Evolutionary conservation across 192 early-diverging fungal species (phyloP).

Genomic region (Chytriomyces confervae): DNA sequence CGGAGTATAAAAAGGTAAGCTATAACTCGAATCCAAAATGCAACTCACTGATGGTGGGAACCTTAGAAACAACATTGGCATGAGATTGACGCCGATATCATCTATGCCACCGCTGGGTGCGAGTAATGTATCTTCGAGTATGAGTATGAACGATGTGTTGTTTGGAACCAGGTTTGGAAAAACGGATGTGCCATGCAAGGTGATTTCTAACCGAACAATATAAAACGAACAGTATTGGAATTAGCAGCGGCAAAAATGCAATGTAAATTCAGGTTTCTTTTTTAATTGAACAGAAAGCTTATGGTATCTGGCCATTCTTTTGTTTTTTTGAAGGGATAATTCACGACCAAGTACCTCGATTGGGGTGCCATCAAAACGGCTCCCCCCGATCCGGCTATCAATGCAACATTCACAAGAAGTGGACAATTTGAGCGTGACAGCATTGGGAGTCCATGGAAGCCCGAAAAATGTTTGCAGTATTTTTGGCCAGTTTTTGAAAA

Average conservation of each 20-base stretch:
- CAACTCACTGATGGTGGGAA: conserved; percentile 19
- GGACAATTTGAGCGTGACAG: neutral
- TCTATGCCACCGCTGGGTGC: conserved; percentile 8
- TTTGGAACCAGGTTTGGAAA: conserved; percentile 45
- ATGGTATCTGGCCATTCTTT: neutral
- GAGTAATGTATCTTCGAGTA: neutral
- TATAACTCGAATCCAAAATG: neutral
- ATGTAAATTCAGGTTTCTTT: neutral
- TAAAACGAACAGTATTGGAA: conserved; percentile 8
- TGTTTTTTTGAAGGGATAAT: neutral
- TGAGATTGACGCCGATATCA: conserved; percentile 44
- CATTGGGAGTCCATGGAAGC: neutral
- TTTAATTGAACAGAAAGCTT: neutral
- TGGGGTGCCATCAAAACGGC: conserved; percentile 1
- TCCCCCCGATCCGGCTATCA: conserved; percentile 12
- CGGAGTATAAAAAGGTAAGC: neutral
- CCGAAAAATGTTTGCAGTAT: conserved; percentile 10
- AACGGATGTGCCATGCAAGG: neutral
- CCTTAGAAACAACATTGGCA: conserved; percentile 32
- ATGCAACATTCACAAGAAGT: neutral
- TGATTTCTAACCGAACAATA: neutral
- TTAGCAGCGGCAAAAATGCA: neutral
- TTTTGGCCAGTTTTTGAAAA: neutral
- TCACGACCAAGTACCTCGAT: conserved; percentile 6
- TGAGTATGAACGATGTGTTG: conserved; percentile 43